Conservation (phyloP, 768 basidiomycete genomes). For the Boletus edulis region DNA sequence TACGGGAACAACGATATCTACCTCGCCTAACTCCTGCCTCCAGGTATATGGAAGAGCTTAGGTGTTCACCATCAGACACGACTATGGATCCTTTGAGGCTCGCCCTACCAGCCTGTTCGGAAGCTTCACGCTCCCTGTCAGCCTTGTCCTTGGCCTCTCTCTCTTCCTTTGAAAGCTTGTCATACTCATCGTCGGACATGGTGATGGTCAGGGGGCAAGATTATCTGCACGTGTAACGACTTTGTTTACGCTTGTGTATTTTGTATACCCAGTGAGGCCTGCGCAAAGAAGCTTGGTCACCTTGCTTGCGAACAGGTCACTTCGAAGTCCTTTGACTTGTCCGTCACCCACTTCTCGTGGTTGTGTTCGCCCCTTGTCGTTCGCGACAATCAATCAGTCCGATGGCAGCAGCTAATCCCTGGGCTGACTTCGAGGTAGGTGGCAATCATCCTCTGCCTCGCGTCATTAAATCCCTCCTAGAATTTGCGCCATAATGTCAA, state of each 20-base stretch:
- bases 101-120: slow-evolving; percentile 80
- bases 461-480: slow-evolving; percentile 39
- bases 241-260: slow-evolving; percentile 36
- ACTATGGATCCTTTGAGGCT: slow-evolving; percentile 11
- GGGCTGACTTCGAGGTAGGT: slow-evolving; percentile 75
- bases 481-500: slow-evolving; percentile 66
- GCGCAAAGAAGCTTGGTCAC: slow-evolving; percentile 15
- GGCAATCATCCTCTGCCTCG: not conserved
- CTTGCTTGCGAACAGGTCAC: slow-evolving; percentile 9
- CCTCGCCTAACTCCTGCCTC: slow-evolving; percentile 86
- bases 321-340: slow-evolving; percentile 1
- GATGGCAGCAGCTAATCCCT: slow-evolving; percentile 64
- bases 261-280: slow-evolving; percentile 14
- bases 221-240: slow-evolving; percentile 28
- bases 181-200: slow-evolving; percentile 55
- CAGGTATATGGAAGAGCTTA: slow-evolving; percentile 87
- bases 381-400: slow-evolving; percentile 13
- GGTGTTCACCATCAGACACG: slow-evolving; percentile 17
- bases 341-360: slow-evolving; percentile 6
- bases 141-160: slow-evolving; percentile 68
- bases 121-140: slow-evolving; percentile 64
- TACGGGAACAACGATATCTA: slow-evolving; percentile 81
- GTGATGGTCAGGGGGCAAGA: slow-evolving; percentile 26
- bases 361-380: slow-evolving; percentile 8
- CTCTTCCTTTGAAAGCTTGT: slow-evolving; percentile 75